Conservation (phyloP, 2,329 filamentous ascomycete genomes). For the Epichloe scottii region DNA sequence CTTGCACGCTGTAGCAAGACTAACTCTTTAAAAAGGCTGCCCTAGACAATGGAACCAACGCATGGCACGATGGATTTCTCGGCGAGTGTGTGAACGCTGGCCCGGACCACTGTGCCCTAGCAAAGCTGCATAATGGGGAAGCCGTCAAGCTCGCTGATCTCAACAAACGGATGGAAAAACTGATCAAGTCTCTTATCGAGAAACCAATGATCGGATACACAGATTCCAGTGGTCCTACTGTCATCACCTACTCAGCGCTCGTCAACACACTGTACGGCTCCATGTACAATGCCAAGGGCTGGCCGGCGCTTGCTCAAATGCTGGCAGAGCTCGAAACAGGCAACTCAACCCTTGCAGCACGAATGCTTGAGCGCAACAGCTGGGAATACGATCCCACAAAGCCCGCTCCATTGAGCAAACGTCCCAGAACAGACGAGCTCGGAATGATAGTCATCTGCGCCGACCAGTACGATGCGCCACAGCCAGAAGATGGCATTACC, state of each 20-base stretch:
- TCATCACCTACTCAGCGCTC: slow-evolving; percentile 33
- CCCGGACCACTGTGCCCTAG: slow-evolving; percentile 31
- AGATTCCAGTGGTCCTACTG: slow-evolving; percentile 24
- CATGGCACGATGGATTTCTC: slow-evolving; percentile 37
- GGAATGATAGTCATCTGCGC: slow-evolving; percentile 30
- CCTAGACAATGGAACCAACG: slow-evolving; percentile 35
- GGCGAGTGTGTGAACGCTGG: slow-evolving; percentile 37
- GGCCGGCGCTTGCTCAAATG: slow-evolving; percentile 29
- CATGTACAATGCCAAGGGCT: slow-evolving; percentile 31
- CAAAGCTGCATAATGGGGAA: slow-evolving; percentile 17
- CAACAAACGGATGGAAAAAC: slow-evolving; percentile 24
- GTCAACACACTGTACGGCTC: slow-evolving; percentile 26
- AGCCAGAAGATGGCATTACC: slow-evolving; percentile 23
- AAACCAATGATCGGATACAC: slow-evolving; percentile 28
- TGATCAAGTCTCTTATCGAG: slow-evolving; percentile 25
- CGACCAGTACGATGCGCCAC: slow-evolving; percentile 31
- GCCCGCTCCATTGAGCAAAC: slow-evolving; percentile 15
- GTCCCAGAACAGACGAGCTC: slow-evolving; percentile 27
- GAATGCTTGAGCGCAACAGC: slow-evolving; percentile 22
- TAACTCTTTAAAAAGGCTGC: slow-evolving; percentile 17
- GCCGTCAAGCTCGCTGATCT: slow-evolving; percentile 24
- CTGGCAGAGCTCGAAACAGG: slow-evolving; percentile 31
- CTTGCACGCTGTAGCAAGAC: background rate
- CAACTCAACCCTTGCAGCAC: slow-evolving; percentile 29
- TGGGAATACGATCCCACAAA: slow-evolving; percentile 31